These are phyloP conservation scores for Scortechinia acanthostroma DNA, from an alignment of 2,329 filamentous ascomycete genomes.

Conservation along the genomic window DNA sequence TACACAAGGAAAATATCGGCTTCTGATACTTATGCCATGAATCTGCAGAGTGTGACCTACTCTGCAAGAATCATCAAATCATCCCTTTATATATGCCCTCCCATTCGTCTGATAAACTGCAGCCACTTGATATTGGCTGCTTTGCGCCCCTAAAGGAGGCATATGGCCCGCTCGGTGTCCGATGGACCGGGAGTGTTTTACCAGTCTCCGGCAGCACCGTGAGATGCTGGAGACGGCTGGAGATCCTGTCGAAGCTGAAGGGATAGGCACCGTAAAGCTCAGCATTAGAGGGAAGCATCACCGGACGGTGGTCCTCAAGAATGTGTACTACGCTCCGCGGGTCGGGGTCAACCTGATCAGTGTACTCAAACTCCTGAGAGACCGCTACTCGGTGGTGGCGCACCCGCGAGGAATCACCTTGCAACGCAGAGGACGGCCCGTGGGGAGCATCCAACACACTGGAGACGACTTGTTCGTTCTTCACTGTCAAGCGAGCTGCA, in stretches of 20 bases:
- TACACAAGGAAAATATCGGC: background rate
- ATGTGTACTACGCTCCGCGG: background rate
- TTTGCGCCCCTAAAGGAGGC: conserved; percentile 23
- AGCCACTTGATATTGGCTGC: conserved; percentile 26
- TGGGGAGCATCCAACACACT: background rate
- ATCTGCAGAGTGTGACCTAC: conserved; percentile 20
- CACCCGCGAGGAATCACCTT: no score
- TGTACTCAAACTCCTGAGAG: background rate
- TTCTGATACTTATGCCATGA: conserved; percentile 13
- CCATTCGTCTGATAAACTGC: conserved; percentile 23
- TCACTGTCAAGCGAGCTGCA: background rate
- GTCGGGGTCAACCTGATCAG: background rate
- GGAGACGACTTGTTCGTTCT: background rate
- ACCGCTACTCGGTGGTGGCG: background rate
- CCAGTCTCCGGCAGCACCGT: no score
- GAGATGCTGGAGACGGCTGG: no score
- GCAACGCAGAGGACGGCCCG: background rate
- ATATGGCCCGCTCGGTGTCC: no score
- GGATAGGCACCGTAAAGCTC: background rate
- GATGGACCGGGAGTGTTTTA: no score
- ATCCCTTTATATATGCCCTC: conserved; percentile 22
- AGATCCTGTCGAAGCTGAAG: background rate
- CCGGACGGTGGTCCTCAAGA: background rate
- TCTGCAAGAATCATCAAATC: conserved; percentile 24
- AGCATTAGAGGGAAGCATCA: background rate